Conservation (phyloP, 2,329 filamentous ascomycete species). For the Dothistroma septosporum region DNA sequence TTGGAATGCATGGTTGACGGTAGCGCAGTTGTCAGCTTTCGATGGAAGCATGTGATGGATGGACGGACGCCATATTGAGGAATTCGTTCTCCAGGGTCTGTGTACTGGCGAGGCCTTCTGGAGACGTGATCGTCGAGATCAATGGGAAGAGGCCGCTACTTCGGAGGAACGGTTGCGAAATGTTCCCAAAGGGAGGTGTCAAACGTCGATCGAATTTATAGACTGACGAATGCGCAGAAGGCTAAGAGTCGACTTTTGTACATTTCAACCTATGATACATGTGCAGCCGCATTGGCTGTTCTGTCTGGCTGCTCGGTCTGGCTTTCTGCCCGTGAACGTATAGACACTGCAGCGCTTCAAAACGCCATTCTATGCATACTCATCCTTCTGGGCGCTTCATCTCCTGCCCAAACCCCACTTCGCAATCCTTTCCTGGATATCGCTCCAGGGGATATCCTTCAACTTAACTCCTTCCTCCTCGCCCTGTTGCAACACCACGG, state of each 20-base stretch:
- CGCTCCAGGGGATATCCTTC: conserved; percentile 72
- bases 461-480: conserved; percentile 66
- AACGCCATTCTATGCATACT: conserved; percentile 6
- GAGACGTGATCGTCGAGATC: no score
- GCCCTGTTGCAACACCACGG: conserved; percentile 90
- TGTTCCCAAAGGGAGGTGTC: no score
- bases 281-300: not conserved
- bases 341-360: not conserved
- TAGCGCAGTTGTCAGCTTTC: no score
- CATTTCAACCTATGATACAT: not conserved
- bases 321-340: not conserved
- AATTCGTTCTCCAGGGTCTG: no score
- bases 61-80: no score
- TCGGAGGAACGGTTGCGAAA: no score
- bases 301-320: not conserved
- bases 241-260: not conserved
- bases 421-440: conserved; percentile 82
- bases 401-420: conserved; percentile 72
- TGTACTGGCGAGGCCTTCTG: no score
- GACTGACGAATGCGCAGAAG: not conserved
- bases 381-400: not conserved
- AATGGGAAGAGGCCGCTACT: no score
- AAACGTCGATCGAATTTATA: no score
- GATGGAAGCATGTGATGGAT: no score
- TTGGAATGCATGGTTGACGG: no score